Evolutionary conservation across 345 rosid species (phyloP).

Genomic region (Theobroma cacao): DNA sequence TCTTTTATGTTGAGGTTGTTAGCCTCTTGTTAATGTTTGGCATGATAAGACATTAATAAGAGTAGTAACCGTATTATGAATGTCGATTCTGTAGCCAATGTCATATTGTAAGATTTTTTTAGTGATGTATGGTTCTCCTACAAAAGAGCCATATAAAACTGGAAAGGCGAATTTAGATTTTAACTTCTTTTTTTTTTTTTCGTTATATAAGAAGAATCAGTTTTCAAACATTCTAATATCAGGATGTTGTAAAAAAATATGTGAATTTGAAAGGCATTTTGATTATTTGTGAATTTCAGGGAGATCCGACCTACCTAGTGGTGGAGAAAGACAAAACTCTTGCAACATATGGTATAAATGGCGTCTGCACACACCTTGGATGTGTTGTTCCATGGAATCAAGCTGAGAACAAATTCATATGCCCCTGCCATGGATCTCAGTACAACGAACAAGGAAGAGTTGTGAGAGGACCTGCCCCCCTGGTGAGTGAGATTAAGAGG

Average conservation of each 20-base stretch:
- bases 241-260: not conserved
- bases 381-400: conserved; percentile 92
- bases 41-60: not conserved
- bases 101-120: not conserved
- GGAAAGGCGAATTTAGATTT: not conserved
- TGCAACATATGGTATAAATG: conserved; percentile 81
- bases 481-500: conserved; percentile 47
- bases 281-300: conserved; percentile 37
- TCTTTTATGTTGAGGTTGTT: not conserved
- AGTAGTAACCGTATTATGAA: not conserved
- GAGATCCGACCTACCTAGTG: conserved; percentile 96
- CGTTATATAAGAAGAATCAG: not conserved
- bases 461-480: conserved; percentile 95
- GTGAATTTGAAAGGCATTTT: not conserved
- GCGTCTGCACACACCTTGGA: conserved; percentile 92
- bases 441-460: conserved; percentile 96
- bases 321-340: conserved; percentile 85
- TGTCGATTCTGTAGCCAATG: not conserved
- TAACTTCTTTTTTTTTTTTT: not conserved
- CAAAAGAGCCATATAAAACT: not conserved
- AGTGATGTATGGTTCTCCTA: not conserved
- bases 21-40: not conserved
- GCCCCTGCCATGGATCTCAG: conserved; percentile 99
- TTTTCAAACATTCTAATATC: not conserved
- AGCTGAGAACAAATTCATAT: conserved; percentile 88